phyloP scores from a whole-genome alignment of 163 green algal genomes.

The Dunaliella salina region DNA sequence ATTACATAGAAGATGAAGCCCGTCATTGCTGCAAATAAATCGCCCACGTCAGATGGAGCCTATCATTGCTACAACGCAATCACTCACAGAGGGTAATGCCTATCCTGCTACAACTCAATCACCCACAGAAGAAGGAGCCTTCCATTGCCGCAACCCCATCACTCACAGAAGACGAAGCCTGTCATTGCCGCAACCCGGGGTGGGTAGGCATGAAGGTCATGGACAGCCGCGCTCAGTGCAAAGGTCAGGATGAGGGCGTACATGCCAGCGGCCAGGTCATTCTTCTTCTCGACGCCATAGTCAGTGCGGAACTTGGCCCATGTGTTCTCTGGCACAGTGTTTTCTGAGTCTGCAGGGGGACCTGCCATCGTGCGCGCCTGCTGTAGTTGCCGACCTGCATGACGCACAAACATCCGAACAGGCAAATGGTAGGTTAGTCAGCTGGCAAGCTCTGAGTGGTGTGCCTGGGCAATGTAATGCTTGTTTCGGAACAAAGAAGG shows the following conservation, averaged over 20 bases:
- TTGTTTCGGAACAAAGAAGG: background rate
- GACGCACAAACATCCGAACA: background rate
- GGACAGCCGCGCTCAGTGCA: background rate
- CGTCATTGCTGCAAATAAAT: background rate
- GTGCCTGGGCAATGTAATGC: background rate
- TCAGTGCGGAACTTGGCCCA: slow-evolving; percentile 6
- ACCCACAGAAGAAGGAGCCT: no score
- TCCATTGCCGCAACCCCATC: no score
- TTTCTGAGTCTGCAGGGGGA: background rate
- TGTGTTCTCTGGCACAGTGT: slow-evolving; percentile 8
- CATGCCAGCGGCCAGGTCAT: slow-evolving; percentile 7
- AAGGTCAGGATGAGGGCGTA: slow-evolving; percentile 17
- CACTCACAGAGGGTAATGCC: no score
- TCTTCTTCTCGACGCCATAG: slow-evolving; percentile 2
- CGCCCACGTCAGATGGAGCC: no score
- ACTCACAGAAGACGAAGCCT: slow-evolving; percentile 17
- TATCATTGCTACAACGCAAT: no score
- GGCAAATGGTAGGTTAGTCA: background rate
- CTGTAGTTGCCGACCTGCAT: background rate
- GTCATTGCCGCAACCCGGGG: background rate
- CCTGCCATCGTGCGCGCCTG: slow-evolving; percentile 4
- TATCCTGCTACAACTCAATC: no score
- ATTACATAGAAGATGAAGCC: slow-evolving; percentile 12
- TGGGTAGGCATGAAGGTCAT: background rate
- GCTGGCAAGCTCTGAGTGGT: background rate